These are phyloP conservation scores for Rosa multiflora DNA, from an alignment of 306 rosid genomes.

Conservation along the genomic window DNA sequence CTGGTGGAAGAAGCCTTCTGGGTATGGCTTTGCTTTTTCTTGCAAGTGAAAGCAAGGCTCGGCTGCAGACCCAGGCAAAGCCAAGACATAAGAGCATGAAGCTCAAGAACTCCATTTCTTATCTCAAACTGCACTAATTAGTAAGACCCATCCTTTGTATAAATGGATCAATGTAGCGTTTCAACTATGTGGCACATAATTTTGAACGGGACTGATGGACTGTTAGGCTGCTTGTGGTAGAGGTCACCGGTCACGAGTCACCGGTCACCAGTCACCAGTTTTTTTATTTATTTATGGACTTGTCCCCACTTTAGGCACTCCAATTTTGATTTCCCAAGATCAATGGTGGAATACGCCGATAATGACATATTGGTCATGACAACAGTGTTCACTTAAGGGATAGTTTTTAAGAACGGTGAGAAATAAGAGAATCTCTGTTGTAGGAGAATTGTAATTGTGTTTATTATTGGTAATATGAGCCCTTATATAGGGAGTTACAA, in stretches of 20 bases:
- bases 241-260: too few relatives aligned
- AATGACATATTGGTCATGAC: too few relatives aligned
- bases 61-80: neutral
- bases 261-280: too few relatives aligned
- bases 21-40: neutral
- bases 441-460: too few relatives aligned
- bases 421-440: too few relatives aligned
- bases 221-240: neutral
- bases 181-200: neutral
- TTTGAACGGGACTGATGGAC: neutral
- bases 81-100: neutral
- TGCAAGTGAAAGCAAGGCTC: neutral
- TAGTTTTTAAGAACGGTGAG: neutral
- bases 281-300: too few relatives aligned
- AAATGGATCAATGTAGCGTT: too few relatives aligned
- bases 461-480: too few relatives aligned
- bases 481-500: too few relatives aligned
- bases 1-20: slow-evolving; percentile 39
- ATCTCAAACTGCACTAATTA: neutral
- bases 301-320: neutral
- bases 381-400: too few relatives aligned
- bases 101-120: slow-evolving; percentile 3
- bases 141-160: neutral
- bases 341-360: too few relatives aligned
- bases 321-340: too few relatives aligned